phyloP scores from a whole-genome alignment of 768 basidiomycete genomes.

The Podaxis carcinomalis region DNA sequence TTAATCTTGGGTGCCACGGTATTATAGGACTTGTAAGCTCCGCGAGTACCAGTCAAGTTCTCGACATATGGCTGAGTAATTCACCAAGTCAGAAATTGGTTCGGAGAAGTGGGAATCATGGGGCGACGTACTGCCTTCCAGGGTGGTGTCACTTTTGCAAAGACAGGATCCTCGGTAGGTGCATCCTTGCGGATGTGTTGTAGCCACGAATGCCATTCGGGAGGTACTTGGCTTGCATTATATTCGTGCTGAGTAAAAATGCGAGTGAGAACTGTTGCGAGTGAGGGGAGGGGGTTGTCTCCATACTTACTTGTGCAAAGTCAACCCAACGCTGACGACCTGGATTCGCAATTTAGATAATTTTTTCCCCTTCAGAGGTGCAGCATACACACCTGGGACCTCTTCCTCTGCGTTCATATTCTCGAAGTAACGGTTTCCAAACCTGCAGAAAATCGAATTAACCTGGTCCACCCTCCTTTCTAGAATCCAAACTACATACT shows the following conservation, averaged over 20 bases:
- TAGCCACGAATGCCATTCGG: conserved; percentile 98
- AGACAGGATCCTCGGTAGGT: conserved; percentile 68
- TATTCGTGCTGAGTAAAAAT: conserved; percentile 57
- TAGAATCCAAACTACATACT: conserved; percentile 48
- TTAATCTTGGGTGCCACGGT: conserved; percentile 79
- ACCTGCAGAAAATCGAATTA: conserved; percentile 39
- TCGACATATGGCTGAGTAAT: conserved; percentile 71
- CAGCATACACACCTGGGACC: conserved; percentile 62
- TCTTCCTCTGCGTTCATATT: conserved; percentile 86
- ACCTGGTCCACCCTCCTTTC: conserved; percentile 8
- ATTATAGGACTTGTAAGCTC: conserved; percentile 86
- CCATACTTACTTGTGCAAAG: conserved; percentile 76
- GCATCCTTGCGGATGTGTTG: conserved; percentile 83
- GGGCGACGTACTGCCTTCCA: conserved; percentile 74
- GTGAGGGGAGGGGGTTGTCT: not conserved
- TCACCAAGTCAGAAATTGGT: conserved; percentile 2
- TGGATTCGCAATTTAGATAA: conserved; percentile 21
- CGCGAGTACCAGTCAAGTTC: conserved; percentile 90
- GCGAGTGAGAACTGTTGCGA: not conserved
- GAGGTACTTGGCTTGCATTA: conserved; percentile 90
- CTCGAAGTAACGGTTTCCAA: conserved; percentile 94
- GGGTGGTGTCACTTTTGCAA: conserved; percentile 63
- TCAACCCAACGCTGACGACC: conserved; percentile 98
- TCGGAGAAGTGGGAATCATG: not conserved
- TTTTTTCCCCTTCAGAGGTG: not conserved